Conservation (phyloP, 768 basidiomycete species). For the Lentinula edodes region DNA sequence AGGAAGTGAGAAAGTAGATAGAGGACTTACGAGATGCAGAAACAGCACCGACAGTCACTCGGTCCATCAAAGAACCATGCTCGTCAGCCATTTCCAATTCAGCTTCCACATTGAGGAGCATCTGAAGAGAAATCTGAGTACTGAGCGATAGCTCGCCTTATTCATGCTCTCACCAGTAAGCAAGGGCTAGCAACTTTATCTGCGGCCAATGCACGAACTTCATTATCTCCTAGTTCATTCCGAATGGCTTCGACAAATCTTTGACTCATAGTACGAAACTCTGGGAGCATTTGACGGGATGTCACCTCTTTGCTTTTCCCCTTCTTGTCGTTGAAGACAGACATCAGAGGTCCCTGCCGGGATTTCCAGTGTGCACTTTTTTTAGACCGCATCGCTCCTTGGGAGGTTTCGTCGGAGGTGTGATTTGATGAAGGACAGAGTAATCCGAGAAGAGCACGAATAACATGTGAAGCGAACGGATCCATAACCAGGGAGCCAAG, state of each 20-base stretch:
- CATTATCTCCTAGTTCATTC: slow-evolving; percentile 55
- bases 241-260: slow-evolving; percentile 47
- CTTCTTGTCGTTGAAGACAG: slow-evolving; percentile 54
- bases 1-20: neutral
- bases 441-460: slow-evolving; percentile 74
- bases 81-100: slow-evolving; percentile 53
- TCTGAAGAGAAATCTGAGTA: slow-evolving; percentile 34
- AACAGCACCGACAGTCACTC: slow-evolving; percentile 71
- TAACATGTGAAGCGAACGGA: slow-evolving; percentile 86
- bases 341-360: slow-evolving; percentile 75
- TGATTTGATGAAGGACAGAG: slow-evolving; percentile 58
- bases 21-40: slow-evolving; percentile 50
- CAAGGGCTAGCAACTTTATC: slow-evolving; percentile 75
- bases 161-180: slow-evolving; percentile 47
- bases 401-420: slow-evolving; percentile 28
- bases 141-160: neutral
- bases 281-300: slow-evolving; percentile 29
- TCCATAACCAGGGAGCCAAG: slow-evolving; percentile 70
- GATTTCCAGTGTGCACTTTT: slow-evolving; percentile 81
- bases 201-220: slow-evolving; percentile 71
- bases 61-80: slow-evolving; percentile 74
- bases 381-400: slow-evolving; percentile 66
- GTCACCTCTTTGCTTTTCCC: slow-evolving; percentile 27
- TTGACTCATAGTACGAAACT: slow-evolving; percentile 42
- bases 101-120: slow-evolving; percentile 80